phyloP scores from a whole-genome alignment of 2,329 filamentous ascomycete species.

The Pezicula radicicola region DNA sequence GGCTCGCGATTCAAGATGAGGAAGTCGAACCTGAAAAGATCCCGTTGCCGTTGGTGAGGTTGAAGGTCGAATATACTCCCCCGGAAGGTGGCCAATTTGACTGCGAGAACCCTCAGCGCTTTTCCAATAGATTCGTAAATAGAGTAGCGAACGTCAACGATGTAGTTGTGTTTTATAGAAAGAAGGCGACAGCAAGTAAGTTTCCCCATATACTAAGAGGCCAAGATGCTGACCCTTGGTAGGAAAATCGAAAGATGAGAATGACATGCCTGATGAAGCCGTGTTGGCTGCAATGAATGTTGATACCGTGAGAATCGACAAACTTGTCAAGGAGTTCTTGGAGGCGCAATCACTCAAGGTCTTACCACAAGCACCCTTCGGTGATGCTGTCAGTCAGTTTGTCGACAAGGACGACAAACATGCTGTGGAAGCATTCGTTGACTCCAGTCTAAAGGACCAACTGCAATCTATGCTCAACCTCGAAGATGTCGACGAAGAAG shows the following conservation, averaged over 20 bases:
- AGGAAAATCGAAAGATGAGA: slow-evolving; percentile 41
- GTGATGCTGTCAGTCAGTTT: slow-evolving; percentile 88
- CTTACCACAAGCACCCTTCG: slow-evolving; percentile 86
- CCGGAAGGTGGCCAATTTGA: slow-evolving; percentile 84
- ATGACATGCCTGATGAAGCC: slow-evolving; percentile 61
- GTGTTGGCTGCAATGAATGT: slow-evolving; percentile 59
- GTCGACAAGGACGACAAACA: slow-evolving; percentile 95
- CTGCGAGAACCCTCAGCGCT: slow-evolving; percentile 91
- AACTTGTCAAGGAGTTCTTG: slow-evolving; percentile 84
- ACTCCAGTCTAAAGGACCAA: slow-evolving; percentile 67
- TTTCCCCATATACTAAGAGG: slow-evolving; percentile 5
- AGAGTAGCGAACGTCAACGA: slow-evolving; percentile 93
- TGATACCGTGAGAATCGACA: slow-evolving; percentile 83
- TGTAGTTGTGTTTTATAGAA: slow-evolving; percentile 88
- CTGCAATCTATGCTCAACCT: slow-evolving; percentile 68
- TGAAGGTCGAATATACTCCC: slow-evolving; percentile 87
- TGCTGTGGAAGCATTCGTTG: slow-evolving; percentile 80
- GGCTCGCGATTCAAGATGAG: slow-evolving; percentile 73
- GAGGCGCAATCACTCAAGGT: slow-evolving; percentile 87
- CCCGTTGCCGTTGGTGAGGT: slow-evolving; percentile 79
- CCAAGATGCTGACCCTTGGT: slow-evolving; percentile 8
- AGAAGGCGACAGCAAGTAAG: slow-evolving; percentile 64
- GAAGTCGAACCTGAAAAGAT: slow-evolving; percentile 57
- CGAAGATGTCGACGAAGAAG: slow-evolving; percentile 66
- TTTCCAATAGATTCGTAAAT: slow-evolving; percentile 88